Conservation (phyloP, 441 rosid genomes). For the Melastoma candidum region DNA sequence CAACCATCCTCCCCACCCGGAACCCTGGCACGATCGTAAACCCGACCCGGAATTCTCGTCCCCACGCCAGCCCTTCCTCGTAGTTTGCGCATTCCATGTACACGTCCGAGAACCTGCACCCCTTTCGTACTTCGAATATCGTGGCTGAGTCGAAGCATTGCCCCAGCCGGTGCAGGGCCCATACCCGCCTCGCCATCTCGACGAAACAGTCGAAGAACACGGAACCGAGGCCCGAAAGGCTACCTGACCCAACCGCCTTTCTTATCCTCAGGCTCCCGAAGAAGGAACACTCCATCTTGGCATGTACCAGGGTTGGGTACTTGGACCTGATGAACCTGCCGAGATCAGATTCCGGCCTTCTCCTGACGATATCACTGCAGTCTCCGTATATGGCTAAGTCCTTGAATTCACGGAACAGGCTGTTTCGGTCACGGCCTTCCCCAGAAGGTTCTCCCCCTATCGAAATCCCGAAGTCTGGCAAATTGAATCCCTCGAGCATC, state of each 20-base stretch:
- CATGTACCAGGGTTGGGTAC: constrained; percentile 45
- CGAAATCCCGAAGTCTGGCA: constrained; percentile 21
- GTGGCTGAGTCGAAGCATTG: constrained; percentile 30
- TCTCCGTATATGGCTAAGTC: constrained; percentile 24
- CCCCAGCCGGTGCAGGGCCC: constrained; percentile 55
- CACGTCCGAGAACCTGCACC: constrained; percentile 51
- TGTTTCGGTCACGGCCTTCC: constrained; percentile 17
- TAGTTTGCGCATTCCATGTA: constrained; percentile 54
- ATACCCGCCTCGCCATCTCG: constrained; percentile 49
- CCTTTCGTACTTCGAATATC: constrained; percentile 37
- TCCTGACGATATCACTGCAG: constrained; percentile 24
- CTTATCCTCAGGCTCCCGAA: constrained; percentile 54
- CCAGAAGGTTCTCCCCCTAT: constrained; percentile 8
- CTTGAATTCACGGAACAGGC: constrained; percentile 27
- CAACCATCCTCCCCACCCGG: constrained; percentile 37
- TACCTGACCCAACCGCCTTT: constrained; percentile 41
- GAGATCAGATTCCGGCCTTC: constrained; percentile 29
- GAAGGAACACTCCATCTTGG: constrained; percentile 68
- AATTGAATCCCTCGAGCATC: constrained; percentile 46
- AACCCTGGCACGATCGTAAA: constrained; percentile 65
- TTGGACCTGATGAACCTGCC: constrained; percentile 31
- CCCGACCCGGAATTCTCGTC: constrained; percentile 31
- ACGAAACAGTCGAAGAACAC: constrained; percentile 36
- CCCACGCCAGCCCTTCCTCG: constrained; percentile 25
- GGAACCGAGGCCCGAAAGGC: constrained; percentile 33